phyloP scores from a whole-genome alignment of 106 monocot species.

The Dendrobium catenatum region DNA sequence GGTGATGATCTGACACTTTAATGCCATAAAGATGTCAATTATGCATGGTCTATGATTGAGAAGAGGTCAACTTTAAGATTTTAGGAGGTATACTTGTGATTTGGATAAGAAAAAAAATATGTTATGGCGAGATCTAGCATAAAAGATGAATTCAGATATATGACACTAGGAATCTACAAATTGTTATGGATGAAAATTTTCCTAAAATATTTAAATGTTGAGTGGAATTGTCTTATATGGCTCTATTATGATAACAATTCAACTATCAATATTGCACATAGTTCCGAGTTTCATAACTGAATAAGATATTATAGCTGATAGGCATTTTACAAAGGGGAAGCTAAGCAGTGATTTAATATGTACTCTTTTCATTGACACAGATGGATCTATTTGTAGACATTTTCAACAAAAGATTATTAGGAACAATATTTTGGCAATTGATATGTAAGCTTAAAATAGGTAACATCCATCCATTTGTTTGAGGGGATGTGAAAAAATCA shows the following conservation, averaged over 20 bases:
- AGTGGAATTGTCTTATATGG: background rate
- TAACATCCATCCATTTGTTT: background rate
- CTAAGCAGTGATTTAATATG: background rate
- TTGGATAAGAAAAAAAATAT: background rate
- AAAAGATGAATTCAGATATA: background rate
- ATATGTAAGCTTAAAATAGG: background rate
- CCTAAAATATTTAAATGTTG: background rate
- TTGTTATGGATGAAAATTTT: background rate
- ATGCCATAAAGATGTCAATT: background rate
- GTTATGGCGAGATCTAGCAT: background rate
- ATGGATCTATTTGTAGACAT: background rate
- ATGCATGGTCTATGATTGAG: background rate
- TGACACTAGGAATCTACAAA: background rate
- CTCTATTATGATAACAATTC: background rate
- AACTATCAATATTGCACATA: background rate
- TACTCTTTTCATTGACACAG: background rate
- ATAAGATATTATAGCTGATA: background rate
- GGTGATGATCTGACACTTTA: background rate
- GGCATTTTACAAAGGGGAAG: background rate
- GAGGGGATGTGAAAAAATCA: background rate
- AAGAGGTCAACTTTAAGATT: background rate
- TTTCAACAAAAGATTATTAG: background rate
- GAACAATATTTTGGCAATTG: background rate
- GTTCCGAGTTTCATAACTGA: background rate
- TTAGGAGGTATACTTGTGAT: background rate